A percentile compares a stretch with the other conserved stretches of the same genome.
phyloP scores from a whole-genome alignment of 176 grass and related monocot genomes.

The Thinopyrum elongatum region DNA sequence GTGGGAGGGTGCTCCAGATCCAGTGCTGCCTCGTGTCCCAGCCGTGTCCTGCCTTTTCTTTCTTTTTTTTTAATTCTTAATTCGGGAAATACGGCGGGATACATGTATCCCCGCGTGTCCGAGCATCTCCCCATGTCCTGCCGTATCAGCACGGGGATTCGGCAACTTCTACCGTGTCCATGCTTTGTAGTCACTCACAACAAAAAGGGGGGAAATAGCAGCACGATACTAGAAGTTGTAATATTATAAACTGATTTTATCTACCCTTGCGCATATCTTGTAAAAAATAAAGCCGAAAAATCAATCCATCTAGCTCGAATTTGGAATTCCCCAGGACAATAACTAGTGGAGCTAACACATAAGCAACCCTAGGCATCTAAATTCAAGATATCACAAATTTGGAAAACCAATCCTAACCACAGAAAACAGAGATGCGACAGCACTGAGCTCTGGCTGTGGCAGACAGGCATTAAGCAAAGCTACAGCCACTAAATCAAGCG shows the following conservation, averaged over 20 bases:
- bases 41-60: no score
- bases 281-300: neutral
- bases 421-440: no score
- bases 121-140: no score
- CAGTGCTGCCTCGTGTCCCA: no score
- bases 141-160: no score
- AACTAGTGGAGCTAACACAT: neutral
- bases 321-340: neutral
- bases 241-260: neutral
- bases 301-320: neutral
- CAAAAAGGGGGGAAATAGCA: neutral
- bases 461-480: neutral
- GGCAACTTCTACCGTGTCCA: no score
- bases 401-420: neutral
- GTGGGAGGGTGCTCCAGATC: no score
- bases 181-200: no score
- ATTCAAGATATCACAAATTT: neutral
- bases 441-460: no score
- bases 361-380: neutral
- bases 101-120: no score
- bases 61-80: no score
- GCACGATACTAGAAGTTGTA: neutral
- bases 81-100: no score
- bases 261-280: neutral
- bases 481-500: neutral